Conservation (phyloP, 1,284 basidiomycete genomes). For the Apiotrichum gracile region DNA sequence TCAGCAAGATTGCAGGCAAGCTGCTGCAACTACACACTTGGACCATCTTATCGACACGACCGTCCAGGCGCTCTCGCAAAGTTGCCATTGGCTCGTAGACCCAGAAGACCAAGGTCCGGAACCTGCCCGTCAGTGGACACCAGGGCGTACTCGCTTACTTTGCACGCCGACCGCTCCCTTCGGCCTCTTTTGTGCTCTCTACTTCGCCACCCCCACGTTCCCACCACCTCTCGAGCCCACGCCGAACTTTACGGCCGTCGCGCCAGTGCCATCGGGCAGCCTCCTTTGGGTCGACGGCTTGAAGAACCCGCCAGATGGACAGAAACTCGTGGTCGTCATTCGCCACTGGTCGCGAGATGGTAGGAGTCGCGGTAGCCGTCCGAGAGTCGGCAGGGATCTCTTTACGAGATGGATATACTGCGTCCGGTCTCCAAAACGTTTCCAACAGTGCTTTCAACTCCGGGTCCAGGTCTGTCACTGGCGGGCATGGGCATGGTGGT, state of each 20-base stretch:
- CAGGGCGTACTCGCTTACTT: slow-evolving; percentile 7
- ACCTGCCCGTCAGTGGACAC: slow-evolving; percentile 52
- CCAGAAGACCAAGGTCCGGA: slow-evolving; percentile 84
- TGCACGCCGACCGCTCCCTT: slow-evolving; percentile 9
- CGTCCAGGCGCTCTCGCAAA: slow-evolving; percentile 66
- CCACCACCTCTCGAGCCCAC: slow-evolving; percentile 73
- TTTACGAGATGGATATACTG: slow-evolving; percentile 23
- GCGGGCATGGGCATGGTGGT: slow-evolving; percentile 36
- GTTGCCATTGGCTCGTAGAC: slow-evolving; percentile 67
- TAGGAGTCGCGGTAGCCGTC: too few relatives aligned
- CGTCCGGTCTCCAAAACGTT: slow-evolving; percentile 35
- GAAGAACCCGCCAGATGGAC: slow-evolving; percentile 64
- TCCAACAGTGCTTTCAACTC: slow-evolving; percentile 27
- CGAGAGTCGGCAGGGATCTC: slow-evolving; percentile 34
- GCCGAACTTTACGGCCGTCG: slow-evolving; percentile 82
- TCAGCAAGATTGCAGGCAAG: background rate
- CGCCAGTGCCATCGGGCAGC: slow-evolving; percentile 90
- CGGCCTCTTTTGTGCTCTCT: slow-evolving; percentile 49
- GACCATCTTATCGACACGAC: slow-evolving; percentile 84
- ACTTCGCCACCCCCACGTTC: slow-evolving; percentile 61
- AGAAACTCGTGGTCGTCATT: slow-evolving; percentile 47
- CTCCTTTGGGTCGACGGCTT: slow-evolving; percentile 65
- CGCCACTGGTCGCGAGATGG: slow-evolving; percentile 50
- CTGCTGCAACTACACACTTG: slow-evolving; percentile 53
- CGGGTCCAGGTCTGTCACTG: slow-evolving; percentile 26